Evolutionary conservation across 169 alveolate genomes (phyloP).

Genomic region (Perkinsus marinus): DNA sequence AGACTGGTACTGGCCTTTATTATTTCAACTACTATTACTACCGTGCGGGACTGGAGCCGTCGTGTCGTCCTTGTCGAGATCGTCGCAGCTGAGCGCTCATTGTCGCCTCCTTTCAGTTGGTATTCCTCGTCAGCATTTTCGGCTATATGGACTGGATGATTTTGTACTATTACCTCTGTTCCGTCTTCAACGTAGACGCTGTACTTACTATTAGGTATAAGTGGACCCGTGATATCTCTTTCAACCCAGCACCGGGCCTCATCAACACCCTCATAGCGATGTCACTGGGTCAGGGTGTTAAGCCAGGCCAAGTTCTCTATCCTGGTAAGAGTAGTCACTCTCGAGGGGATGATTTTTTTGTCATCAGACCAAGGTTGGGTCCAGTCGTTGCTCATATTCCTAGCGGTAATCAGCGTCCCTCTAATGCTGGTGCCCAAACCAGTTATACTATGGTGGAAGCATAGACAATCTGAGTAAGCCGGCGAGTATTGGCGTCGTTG

Average conservation of each 20-base stretch:
- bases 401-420: slow-evolving; percentile 71
- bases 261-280: slow-evolving; percentile 87
- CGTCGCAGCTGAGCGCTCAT: too few relatives aligned
- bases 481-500: not conserved
- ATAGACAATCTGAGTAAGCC: not conserved
- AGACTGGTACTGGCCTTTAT: too few relatives aligned
- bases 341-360: not conserved
- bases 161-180: slow-evolving; percentile 25
- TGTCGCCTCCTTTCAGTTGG: slow-evolving; percentile 43
- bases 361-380: slow-evolving; percentile 41
- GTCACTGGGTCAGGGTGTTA: slow-evolving; percentile 27
- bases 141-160: slow-evolving; percentile 90
- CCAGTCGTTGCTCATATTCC: slow-evolving; percentile 55
- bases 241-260: slow-evolving; percentile 37
- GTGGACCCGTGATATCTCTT: slow-evolving; percentile 67
- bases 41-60: too few relatives aligned
- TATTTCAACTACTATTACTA: too few relatives aligned
- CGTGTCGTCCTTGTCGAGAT: too few relatives aligned
- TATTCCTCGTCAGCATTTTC: slow-evolving; percentile 76
- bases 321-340: not conserved
- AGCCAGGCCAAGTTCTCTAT: not conserved
- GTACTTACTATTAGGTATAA: slow-evolving; percentile 34
- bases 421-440: slow-evolving; percentile 91
- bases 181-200: not conserved
- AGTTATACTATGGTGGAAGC: slow-evolving; percentile 8